phyloP scores from a whole-genome alignment of 2,329 filamentous ascomycete species.

The Apiospora koreana region DNA sequence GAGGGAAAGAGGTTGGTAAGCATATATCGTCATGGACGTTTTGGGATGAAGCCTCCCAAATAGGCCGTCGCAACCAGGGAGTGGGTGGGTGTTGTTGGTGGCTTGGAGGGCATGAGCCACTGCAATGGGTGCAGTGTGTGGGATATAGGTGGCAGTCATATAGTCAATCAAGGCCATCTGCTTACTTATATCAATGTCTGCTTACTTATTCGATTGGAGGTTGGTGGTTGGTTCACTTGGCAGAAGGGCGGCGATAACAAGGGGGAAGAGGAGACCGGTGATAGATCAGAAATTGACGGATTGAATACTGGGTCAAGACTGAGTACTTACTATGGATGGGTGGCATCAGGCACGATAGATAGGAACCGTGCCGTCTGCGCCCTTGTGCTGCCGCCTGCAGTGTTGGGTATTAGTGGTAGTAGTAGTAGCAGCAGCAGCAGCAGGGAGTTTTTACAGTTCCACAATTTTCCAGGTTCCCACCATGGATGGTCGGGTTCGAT shows the following conservation, averaged over 20 bases:
- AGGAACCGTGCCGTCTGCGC: neutral
- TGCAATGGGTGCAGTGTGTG: neutral
- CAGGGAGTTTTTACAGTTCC: constrained; percentile 1
- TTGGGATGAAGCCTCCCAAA: neutral
- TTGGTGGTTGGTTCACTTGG: neutral
- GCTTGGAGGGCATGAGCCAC: neutral
- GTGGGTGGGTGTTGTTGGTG: neutral
- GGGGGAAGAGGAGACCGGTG: neutral
- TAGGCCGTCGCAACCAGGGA: neutral
- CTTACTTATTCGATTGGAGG: too few species aligned
- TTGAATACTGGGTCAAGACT: neutral
- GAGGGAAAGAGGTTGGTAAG: neutral
- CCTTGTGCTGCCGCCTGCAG: neutral
- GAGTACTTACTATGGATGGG: too few species aligned
- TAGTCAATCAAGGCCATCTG: neutral
- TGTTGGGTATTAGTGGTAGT: too few species aligned
- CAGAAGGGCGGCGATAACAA: neutral
- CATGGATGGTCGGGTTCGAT: neutral
- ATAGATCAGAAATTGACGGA: neutral
- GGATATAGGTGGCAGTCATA: neutral
- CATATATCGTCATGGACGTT: neutral
- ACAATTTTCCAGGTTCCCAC: neutral
- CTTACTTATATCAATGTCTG: neutral
- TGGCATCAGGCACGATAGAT: neutral
- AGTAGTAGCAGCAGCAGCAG: neutral